Evolutionary conservation across 2,329 filamentous ascomycete genomes (phyloP).

Genomic region (Remersonia thermophila): DNA sequence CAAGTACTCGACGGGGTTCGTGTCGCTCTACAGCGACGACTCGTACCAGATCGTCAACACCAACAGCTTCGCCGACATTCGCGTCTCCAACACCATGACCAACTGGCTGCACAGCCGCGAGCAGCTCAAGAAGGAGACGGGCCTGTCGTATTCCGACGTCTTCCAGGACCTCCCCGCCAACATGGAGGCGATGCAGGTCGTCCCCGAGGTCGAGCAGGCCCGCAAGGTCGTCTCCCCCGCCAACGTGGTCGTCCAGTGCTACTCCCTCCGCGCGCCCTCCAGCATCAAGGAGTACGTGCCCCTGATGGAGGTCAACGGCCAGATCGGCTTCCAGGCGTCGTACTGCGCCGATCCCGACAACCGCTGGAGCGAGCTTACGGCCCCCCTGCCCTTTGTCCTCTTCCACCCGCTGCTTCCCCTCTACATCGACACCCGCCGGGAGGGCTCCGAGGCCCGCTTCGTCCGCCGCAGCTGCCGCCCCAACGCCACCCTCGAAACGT

Average conservation of each 20-base stretch:
- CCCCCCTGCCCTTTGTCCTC: slow-evolving; percentile 63
- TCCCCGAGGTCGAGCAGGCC: slow-evolving; percentile 38
- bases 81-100: slow-evolving; percentile 61
- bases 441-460: slow-evolving; percentile 78
- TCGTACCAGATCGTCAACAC: slow-evolving; percentile 49
- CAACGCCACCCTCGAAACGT: slow-evolving; percentile 79
- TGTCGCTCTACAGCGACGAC: slow-evolving; percentile 57
- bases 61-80: slow-evolving; percentile 68
- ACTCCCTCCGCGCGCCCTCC: slow-evolving; percentile 43
- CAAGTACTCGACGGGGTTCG: slow-evolving; percentile 63
- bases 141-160: slow-evolving; percentile 48
- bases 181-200: slow-evolving; percentile 30
- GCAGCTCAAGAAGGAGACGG: slow-evolving; percentile 54
- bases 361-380: slow-evolving; percentile 53
- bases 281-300: slow-evolving; percentile 45
- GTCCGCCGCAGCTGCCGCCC: slow-evolving; percentile 85
- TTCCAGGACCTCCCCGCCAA: slow-evolving; percentile 44
- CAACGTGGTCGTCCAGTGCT: slow-evolving; percentile 56
- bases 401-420: slow-evolving; percentile 82
- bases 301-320: slow-evolving; percentile 62
- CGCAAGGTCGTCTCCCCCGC: slow-evolving; percentile 34
- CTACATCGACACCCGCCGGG: slow-evolving; percentile 81
- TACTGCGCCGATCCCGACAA: slow-evolving; percentile 57
- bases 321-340: slow-evolving; percentile 60
- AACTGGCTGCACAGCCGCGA: slow-evolving; percentile 67